Base-by-base conservation (phyloP, 352 stramenopile species). In the Phytophthora cryptogea region DNA sequence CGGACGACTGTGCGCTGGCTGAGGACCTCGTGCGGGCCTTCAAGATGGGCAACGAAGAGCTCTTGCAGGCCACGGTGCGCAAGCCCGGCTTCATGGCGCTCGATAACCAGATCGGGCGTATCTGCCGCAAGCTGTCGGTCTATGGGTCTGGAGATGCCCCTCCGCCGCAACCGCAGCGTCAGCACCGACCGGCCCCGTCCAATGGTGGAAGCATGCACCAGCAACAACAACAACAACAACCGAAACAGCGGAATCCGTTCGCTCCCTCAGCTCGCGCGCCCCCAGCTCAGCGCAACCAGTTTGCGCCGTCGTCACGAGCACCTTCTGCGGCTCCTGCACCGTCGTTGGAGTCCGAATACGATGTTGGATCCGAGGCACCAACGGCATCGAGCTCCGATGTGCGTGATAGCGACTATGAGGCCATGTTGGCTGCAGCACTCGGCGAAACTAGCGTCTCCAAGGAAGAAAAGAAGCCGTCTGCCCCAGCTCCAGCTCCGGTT, bases 11-110 rank as follows among this genome's bases (percentile, higher is more conserved):
- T 23, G 85, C 80, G 9, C 62, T 91, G 2, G 78, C 74, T 0
- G 85, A 94, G 52, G 85, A 94, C 43, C 69, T 94, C 9, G 83
- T 94, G 36, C 78, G 81, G 13, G 78, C 82, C 8, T 91, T 85
- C 59, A 92, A 94, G 68, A 72, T 82, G 46, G 81, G 83, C 49
- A 89, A 91, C 63, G 82, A 91, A 47, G 80, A 89, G 17, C 51
- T 90, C 8, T 53, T 94, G 47, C 80, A 92, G 65, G 58, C 74
- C 20, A 89, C 82, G 13, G 76, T 94, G 39, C 78, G 80, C 42
- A 94, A 92, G 53, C 79, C 85, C 27, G 73, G 76, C 36, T 89
- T 91, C 46, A 76, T 84, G 58, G 88, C 88, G 32, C 62, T 94
- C 30, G 85, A 94, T 63, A 90, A 91, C 64, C 76, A 89, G 64